These are phyloP conservation scores for Clarireedia monteithiana DNA, from an alignment of 2,329 filamentous ascomycete genomes.

Conservation along the genomic window DNA sequence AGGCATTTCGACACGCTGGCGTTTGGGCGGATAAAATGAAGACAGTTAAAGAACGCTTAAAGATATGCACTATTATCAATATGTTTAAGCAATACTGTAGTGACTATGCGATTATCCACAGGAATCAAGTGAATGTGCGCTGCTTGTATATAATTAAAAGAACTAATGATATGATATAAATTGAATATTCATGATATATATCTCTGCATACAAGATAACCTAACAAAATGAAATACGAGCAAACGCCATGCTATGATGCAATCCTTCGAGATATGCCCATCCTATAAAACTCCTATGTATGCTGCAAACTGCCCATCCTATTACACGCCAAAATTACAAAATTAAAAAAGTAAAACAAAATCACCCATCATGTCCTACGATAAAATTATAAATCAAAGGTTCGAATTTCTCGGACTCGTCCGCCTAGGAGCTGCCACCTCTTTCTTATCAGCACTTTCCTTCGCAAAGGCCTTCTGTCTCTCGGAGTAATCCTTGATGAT, in stretches of 20 bases:
- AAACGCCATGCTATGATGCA: constrained; percentile 17
- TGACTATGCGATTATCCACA: neutral
- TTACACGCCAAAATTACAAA: neutral
- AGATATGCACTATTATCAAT: neutral
- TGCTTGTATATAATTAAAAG: neutral
- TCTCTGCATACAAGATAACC: neutral
- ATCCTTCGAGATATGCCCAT: neutral
- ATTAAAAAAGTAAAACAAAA: neutral
- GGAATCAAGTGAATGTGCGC: neutral
- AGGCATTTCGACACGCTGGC: neutral
- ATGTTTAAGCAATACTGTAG: neutral
- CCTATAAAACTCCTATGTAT: constrained; percentile 3
- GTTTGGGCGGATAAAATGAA: neutral
- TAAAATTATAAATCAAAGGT: constrained; percentile 8
- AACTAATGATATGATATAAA: constrained; percentile 12
- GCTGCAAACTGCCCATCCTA: constrained; percentile 12
- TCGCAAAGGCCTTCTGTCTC: constrained; percentile 47
- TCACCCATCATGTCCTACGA: neutral
- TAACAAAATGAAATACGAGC: neutral
- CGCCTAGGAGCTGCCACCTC: constrained; percentile 18
- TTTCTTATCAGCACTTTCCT: constrained; percentile 14
- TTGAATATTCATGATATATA: neutral
- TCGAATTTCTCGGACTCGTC: constrained; percentile 25
- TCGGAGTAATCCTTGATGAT: constrained; percentile 72
- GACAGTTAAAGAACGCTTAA: neutral